Base-by-base conservation (phyloP, 805 yeast genomes). In the Nakazawaea populi region DNA sequence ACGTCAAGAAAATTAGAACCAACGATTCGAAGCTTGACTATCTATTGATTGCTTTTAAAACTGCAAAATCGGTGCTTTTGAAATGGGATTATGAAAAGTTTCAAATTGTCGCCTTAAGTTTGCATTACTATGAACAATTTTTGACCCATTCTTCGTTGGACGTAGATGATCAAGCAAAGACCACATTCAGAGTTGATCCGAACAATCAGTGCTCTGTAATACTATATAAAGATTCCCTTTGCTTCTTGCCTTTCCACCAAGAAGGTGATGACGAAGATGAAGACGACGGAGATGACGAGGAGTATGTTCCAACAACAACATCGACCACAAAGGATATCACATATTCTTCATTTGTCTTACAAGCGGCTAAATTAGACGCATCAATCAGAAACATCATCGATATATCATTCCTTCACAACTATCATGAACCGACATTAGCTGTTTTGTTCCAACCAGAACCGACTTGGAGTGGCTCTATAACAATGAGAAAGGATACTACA, bases 91-190 rank as follows among this genome's bases (percentile, higher is more conserved):
- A 66, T 4, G 65, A 60, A 4, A 62, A 58, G n/a, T 73, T 80
- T 55, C 59, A 76, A 1, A 71, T 92, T n/a, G 71, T 76, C 29
- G 88, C 97, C 0, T 75, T 81, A 1, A 87, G 96, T 47, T 70
- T 94, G 47, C 99, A 94, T 68, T 89, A 79, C 63, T 94, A 91
- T 65, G 97, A 92, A 58, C 78, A 80, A 42, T 79, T 80, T 29
- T 71, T 89, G 47, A 76, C 75, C 41, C 71, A 74, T 35, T 59
- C 74, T 9, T 74, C 82, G 1, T 69, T 75, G 45, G 80, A 75
- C 48, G 66, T 66, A 27, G 57, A 65, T 28, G 57, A 60, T 11
- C 60, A 58, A 58, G 55, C 69, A 48, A 63, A 66, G 5, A 68
- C 87, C 0, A 67, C 69, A 7, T 72, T 87, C 52, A 67, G 80